phyloP scores from a whole-genome alignment of 2,329 filamentous ascomycete genomes.

The Paecilomyces fulvus region DNA sequence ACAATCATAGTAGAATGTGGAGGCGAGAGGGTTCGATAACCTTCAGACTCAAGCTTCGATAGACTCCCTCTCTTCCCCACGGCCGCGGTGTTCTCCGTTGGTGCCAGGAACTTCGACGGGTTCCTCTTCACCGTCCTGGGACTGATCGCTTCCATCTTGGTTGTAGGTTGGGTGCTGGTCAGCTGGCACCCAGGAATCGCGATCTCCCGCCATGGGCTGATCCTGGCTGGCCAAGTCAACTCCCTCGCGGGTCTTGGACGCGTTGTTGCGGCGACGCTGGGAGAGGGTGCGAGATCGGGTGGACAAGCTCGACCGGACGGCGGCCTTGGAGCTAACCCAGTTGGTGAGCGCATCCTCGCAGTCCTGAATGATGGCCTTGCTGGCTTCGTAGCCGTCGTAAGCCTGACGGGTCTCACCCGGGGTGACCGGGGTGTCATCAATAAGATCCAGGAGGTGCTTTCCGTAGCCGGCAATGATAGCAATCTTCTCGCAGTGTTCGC shows the following conservation, averaged over 20 bases:
- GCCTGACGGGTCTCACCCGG: conserved; percentile 92
- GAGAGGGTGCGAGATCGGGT: conserved; percentile 80
- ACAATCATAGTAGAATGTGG: background rate
- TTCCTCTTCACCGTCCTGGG: conserved; percentile 26
- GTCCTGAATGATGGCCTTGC: conserved; percentile 97
- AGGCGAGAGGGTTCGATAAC: background rate
- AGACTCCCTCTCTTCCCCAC: conserved; percentile 25
- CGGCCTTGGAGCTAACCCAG: conserved; percentile 87
- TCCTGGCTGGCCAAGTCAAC: conserved; percentile 80
- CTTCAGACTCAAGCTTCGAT: conserved; percentile 2
- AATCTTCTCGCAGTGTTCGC: conserved; percentile 96
- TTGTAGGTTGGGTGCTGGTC: conserved; percentile 45
- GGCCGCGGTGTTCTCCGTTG: conserved; percentile 26
- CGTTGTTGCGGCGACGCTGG: conserved; percentile 69
- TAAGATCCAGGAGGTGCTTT: conserved; percentile 93
- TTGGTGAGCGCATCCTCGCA: conserved; percentile 96
- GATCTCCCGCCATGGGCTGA: conserved; percentile 66
- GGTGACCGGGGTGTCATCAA: conserved; percentile 94
- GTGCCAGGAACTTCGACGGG: conserved; percentile 18
- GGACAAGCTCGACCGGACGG: conserved; percentile 79
- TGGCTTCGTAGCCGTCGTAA: conserved; percentile 96
- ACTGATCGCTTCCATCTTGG: conserved; percentile 37
- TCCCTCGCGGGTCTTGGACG: conserved; percentile 60
- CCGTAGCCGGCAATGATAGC: conserved; percentile 96
- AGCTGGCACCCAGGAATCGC: conserved; percentile 71